Percentiles rank a stretch among this genome's conserved stretches.
Evolutionary conservation across 805 yeast species (phyloP).

Genomic region (Kodamaea laetipori): DNA sequence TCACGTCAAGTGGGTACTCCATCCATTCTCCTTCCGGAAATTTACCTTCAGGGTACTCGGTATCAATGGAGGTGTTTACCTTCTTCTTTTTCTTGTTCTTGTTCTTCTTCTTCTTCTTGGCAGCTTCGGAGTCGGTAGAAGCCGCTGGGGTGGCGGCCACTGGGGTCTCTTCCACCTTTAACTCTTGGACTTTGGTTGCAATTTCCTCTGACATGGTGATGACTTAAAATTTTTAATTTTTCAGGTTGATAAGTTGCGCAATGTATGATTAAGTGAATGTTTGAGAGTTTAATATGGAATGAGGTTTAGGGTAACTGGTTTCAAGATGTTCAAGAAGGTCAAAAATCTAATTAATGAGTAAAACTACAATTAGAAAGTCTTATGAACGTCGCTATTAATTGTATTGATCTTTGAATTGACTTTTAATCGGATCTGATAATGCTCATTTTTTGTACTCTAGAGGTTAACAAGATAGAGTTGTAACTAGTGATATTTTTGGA

Average conservation of each 20-base stretch:
- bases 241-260: neutral
- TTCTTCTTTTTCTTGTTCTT: slow-evolving; percentile 52
- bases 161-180: slow-evolving; percentile 14
- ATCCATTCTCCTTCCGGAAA: slow-evolving; percentile 89
- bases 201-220: slow-evolving; percentile 13
- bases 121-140: slow-evolving; percentile 12
- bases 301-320: too few species aligned
- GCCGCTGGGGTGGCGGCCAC: slow-evolving; percentile 16
- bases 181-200: slow-evolving; percentile 12
- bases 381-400: too few species aligned
- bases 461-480: too few species aligned
- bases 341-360: too few species aligned
- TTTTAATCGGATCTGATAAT: neutral
- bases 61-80: slow-evolving; percentile 46
- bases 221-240: neutral
- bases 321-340: too few species aligned
- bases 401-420: too few species aligned
- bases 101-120: slow-evolving; percentile 13
- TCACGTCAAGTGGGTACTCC: slow-evolving; percentile 70
- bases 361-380: too few species aligned
- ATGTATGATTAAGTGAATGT: neutral
- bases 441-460: too few species aligned
- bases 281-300: too few species aligned
- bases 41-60: slow-evolving; percentile 65
- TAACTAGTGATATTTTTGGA: too few species aligned